Conservation (phyloP, 768 basidiomycete species). For the Mycena latifolia region DNA sequence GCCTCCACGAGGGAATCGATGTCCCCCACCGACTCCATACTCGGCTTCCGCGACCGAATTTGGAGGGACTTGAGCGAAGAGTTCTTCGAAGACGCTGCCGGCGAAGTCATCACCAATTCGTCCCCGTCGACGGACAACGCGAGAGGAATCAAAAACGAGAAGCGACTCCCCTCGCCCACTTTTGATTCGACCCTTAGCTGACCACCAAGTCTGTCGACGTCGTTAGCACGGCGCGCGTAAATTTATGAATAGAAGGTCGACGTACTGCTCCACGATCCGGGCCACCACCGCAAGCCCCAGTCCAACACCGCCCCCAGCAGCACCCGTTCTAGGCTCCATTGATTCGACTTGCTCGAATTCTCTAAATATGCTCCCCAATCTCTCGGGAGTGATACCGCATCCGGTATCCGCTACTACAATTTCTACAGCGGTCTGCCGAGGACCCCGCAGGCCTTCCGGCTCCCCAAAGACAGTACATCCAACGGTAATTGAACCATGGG, state of each 20-base stretch:
- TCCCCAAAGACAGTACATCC: conserved; percentile 65
- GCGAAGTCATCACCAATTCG: conserved; percentile 37
- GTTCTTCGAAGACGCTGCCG: conserved; percentile 31
- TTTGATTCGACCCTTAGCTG: conserved; percentile 84
- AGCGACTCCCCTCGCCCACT: conserved; percentile 73
- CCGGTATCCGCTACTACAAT: conserved; percentile 81
- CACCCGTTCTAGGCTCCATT: conserved; percentile 50
- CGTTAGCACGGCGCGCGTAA: neutral
- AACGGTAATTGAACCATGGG: conserved; percentile 69
- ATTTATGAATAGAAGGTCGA: neutral
- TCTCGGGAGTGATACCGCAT: conserved; percentile 73
- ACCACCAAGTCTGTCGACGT: conserved; percentile 62
- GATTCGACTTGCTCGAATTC: conserved; percentile 85
- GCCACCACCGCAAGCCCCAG: conserved; percentile 87
- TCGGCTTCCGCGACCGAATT: conserved; percentile 43
- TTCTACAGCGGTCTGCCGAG: conserved; percentile 69
- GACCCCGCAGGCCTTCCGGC: conserved; percentile 60
- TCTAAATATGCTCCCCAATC: conserved; percentile 82
- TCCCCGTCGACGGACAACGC: conserved; percentile 49
- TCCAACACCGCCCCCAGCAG: conserved; percentile 60
- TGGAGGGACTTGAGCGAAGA: conserved; percentile 37
- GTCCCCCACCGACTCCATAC: conserved; percentile 45
- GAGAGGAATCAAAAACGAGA: conserved; percentile 80
- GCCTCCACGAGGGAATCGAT: conserved; percentile 65
- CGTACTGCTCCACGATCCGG: conserved; percentile 76